Evolutionary conservation across 371 early-diverging fungal genomes (phyloP).

Genomic region (Nosema muscidifuracis): DNA sequence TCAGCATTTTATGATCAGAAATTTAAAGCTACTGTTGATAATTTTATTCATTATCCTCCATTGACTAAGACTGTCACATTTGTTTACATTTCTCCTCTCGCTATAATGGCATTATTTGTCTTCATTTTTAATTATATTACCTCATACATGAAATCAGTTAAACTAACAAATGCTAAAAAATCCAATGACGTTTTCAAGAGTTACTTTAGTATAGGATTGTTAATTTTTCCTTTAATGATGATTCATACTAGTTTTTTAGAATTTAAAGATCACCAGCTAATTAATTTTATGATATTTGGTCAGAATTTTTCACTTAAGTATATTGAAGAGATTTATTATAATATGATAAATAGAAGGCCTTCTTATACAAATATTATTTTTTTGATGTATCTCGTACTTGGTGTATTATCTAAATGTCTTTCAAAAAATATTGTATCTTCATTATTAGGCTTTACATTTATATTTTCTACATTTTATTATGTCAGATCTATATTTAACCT

Average conservation of each 20-base stretch:
- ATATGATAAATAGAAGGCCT: neutral
- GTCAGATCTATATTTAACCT: neutral
- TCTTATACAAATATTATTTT: neutral
- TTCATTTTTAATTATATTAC: neutral
- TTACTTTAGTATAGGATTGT: neutral
- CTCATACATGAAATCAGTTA: neutral
- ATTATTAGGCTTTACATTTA: too few species aligned
- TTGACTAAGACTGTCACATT: neutral
- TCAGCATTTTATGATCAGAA: slow-evolving; percentile 7
- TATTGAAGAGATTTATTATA: slow-evolving; percentile 19
- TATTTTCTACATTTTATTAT: too few species aligned
- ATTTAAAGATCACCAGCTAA: neutral
- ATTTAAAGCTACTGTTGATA: neutral
- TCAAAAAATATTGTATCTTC: neutral
- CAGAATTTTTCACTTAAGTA: slow-evolving; percentile 27
- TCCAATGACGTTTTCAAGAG: neutral
- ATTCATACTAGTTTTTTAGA: neutral
- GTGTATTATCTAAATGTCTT: neutral
- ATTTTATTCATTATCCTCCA: neutral
- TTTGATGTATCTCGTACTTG: neutral
- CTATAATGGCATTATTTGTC: neutral
- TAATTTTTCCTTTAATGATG: neutral
- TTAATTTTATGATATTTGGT: slow-evolving; percentile 24
- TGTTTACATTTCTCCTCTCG: neutral
- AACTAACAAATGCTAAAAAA: neutral